Conservation (phyloP, 2,329 filamentous ascomycete genomes). For the Xenoacremonium recifei region DNA sequence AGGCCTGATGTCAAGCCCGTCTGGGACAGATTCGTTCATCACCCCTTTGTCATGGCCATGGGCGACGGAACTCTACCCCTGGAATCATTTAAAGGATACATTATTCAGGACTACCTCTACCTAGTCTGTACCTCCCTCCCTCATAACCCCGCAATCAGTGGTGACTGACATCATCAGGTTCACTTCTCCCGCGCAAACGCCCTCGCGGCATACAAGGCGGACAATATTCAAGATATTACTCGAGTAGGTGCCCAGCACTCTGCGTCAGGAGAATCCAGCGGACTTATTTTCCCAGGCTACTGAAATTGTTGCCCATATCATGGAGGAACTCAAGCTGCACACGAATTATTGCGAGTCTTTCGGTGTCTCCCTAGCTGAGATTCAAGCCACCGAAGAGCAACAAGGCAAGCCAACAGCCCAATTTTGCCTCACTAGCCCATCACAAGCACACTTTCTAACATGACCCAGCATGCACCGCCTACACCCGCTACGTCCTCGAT, state of each 20-base stretch:
- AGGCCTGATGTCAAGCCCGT: constrained; percentile 69
- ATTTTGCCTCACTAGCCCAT: constrained; percentile 3
- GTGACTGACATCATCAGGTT: constrained; percentile 45
- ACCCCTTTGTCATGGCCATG: constrained; percentile 77
- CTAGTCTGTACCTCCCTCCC: constrained; percentile 50
- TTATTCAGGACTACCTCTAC: constrained; percentile 91
- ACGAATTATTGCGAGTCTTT: constrained; percentile 80
- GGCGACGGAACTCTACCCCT: constrained; percentile 72
- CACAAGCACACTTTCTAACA: neutral
- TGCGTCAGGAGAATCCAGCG: fast-evolving
- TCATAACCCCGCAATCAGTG: neutral
- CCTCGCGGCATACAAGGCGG: constrained; percentile 81
- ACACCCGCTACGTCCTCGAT: constrained; percentile 84
- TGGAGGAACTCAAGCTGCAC: constrained; percentile 78
- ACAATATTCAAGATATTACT: constrained; percentile 68
- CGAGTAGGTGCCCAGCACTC: constrained; percentile 47
- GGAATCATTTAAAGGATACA: constrained; percentile 81
- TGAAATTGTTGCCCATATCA: constrained; percentile 71
- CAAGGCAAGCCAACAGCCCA: constrained; percentile 50
- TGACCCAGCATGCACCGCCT: constrained; percentile 68
- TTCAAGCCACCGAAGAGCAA: constrained; percentile 71
- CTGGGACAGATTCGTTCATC: constrained; percentile 77
- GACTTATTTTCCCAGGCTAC: constrained; percentile 27
- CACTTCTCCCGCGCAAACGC: constrained; percentile 89
- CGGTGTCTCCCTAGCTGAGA: constrained; percentile 70